Conservation (phyloP, 2,329 filamentous ascomycete genomes). For the Thelonectria discophora region DNA sequence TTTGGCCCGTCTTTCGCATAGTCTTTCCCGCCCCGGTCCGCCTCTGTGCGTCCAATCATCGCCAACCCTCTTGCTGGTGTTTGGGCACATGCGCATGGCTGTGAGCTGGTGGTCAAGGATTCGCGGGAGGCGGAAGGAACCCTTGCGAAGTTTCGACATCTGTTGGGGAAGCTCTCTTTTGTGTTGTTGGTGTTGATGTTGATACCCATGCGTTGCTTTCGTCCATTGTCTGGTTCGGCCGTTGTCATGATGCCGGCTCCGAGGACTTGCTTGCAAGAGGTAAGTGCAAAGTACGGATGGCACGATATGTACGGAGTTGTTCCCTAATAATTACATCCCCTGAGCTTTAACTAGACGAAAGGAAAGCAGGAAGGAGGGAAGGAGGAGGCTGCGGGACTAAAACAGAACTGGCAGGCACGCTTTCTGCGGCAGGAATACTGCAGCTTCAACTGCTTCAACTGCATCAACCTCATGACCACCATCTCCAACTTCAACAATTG, state of each 20-base stretch:
- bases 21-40: slow-evolving; percentile 1
- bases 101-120: slow-evolving; percentile 10
- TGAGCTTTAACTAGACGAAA: not conserved
- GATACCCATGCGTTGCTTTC: not conserved
- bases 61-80: not conserved
- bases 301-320: not conserved
- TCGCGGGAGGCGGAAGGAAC: not conserved
- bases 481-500: not conserved
- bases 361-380: slow-evolving; percentile 5
- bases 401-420: no score
- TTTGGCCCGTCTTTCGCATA: slow-evolving; percentile 21
- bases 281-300: not conserved
- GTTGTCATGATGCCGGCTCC: slow-evolving; percentile 13
- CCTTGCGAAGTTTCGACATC: slow-evolving; percentile 8
- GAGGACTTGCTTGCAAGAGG: slow-evolving; percentile 1
- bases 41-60: slow-evolving; percentile 18
- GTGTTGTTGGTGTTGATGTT: not conserved
- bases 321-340: not conserved
- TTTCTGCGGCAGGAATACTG: no score
- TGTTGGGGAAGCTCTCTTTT: slow-evolving; percentile 1
- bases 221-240: slow-evolving; percentile 2
- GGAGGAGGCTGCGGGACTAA: no score
- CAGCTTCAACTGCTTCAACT: not conserved
- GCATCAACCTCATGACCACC: no score
- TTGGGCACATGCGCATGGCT: not conserved